A percentile compares a stretch with the other conserved stretches of the same genome.
These are phyloP conservation scores for Hippophae tibetana DNA, from an alignment of 306 rosid genomes.

Conservation along the genomic window DNA sequence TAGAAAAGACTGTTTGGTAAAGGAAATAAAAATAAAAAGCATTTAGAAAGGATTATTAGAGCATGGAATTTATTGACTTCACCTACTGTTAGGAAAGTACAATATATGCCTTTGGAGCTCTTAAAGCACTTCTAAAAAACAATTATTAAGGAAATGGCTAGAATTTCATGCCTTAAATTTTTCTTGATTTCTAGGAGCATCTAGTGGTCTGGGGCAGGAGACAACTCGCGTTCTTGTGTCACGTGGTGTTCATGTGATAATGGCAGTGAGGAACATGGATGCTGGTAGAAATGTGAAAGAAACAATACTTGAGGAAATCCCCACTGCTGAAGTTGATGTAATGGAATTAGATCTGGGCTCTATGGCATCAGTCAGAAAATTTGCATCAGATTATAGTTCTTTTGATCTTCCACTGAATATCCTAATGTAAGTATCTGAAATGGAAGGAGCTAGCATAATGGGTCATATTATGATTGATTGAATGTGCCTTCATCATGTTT, in stretches of 20 bases:
- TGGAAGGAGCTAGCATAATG: no score
- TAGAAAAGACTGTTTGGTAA: no score
- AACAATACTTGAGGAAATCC: conserved; percentile 40
- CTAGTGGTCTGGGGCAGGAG: conserved; percentile 77
- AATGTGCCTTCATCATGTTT: background rate
- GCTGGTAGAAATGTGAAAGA: conserved; percentile 40
- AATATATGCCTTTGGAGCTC: no score
- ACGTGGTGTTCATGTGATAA: conserved; percentile 68
- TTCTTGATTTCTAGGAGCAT: conserved; percentile 48
- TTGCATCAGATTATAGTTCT: conserved; percentile 47
- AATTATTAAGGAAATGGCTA: no score
- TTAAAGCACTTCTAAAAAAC: no score
- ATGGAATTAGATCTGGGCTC: conserved; percentile 70
- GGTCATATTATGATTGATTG: background rate
- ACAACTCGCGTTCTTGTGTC: conserved; percentile 59
- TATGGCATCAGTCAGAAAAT: conserved; percentile 65
- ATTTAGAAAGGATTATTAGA: no score
- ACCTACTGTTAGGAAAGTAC: no score
- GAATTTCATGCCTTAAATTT: no score
- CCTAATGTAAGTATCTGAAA: conserved; percentile 42
- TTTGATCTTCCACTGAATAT: conserved; percentile 55
- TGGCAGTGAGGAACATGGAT: conserved; percentile 73
- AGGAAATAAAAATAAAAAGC: no score
- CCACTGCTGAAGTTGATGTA: conserved; percentile 48
- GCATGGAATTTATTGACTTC: no score